Percentiles rank a stretch among this genome's conserved stretches.
phyloP scores from a whole-genome alignment of 2,329 filamentous ascomycete genomes.

The Xylaria sp. region DNA sequence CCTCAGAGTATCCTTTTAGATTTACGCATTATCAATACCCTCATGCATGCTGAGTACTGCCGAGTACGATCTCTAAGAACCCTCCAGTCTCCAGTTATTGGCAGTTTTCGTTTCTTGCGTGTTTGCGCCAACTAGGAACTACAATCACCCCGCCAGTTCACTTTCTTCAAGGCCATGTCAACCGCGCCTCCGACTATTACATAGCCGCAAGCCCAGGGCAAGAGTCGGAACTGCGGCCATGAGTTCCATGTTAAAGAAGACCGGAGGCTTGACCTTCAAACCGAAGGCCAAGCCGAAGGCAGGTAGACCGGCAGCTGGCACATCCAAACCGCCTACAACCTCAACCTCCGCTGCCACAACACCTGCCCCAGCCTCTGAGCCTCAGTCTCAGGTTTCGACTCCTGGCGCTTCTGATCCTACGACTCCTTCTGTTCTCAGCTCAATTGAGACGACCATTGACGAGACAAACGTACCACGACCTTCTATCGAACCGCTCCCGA shows the following conservation, averaged over 20 bases:
- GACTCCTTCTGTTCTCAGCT: slow-evolving; percentile 26
- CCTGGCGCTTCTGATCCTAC: slow-evolving; percentile 21
- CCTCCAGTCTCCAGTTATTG: background rate
- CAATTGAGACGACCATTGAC: slow-evolving; percentile 20
- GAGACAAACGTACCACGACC: background rate
- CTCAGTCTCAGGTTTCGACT: slow-evolving; percentile 20
- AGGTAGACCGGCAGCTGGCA: slow-evolving; percentile 58
- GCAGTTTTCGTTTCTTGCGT: background rate
- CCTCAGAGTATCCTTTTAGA: background rate
- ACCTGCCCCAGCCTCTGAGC: slow-evolving; percentile 34
- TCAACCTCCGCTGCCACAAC: slow-evolving; percentile 33
- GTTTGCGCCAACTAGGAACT: slow-evolving; percentile 5
- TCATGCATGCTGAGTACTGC: background rate
- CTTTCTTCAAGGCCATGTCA: slow-evolving; percentile 20
- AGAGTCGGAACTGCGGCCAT: slow-evolving; percentile 45
- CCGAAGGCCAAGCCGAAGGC: slow-evolving; percentile 68
- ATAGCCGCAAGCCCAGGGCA: slow-evolving; percentile 26
- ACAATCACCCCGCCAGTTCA: slow-evolving; percentile 6
- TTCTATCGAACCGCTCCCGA: slow-evolving; percentile 7
- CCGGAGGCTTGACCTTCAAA: slow-evolving; percentile 67
- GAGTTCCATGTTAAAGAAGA: slow-evolving; percentile 73
- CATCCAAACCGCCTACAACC: slow-evolving; percentile 35
- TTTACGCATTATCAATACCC: background rate
- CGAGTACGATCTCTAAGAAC: background rate
- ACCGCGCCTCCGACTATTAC: slow-evolving; percentile 8